A percentile compares a stretch with the other conserved stretches of the same genome.
Conservation (phyloP, 495 filamentous ascomycete species). For the Aspergillus wentii region DNA sequence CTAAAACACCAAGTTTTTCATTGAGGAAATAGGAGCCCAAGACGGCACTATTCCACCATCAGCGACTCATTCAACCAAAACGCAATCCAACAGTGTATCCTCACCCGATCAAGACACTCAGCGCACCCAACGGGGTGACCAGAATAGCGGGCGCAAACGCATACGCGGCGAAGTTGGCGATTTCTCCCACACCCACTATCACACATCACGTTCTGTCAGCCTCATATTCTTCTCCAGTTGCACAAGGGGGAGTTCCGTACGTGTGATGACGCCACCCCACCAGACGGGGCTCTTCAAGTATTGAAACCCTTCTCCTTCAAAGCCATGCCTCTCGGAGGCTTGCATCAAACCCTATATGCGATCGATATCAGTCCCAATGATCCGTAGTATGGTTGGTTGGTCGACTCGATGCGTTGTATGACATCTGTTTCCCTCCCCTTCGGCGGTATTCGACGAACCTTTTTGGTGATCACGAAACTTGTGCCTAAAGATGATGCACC, state of each 20-base stretch:
- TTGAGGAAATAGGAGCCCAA: conserved; percentile 90
- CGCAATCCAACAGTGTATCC: conserved; percentile 2
- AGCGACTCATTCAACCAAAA: conserved; percentile 13
- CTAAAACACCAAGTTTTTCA: conserved; percentile 80
- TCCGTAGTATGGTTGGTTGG: conserved; percentile 2
- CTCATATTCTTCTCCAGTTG: neutral
- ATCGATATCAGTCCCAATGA: conserved; percentile 11
- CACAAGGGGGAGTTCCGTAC: conserved; percentile 44
- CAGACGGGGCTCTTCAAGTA: conserved; percentile 90
- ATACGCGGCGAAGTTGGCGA: conserved; percentile 96
- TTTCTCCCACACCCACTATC: conserved; percentile 74
- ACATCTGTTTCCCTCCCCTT: too few relatives aligned
- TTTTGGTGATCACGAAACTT: conserved; percentile 93
- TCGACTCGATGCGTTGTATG: conserved; percentile 8
- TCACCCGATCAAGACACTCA: conserved; percentile 89
- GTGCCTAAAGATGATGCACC: too few relatives aligned
- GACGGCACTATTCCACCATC: conserved; percentile 60
- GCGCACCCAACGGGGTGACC: conserved; percentile 87
- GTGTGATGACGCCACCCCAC: conserved; percentile 89
- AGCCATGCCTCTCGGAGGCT: conserved; percentile 84
- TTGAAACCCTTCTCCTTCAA: conserved; percentile 92
- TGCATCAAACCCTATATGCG: conserved; percentile 73
- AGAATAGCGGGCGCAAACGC: conserved; percentile 97
- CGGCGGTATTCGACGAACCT: too few relatives aligned
- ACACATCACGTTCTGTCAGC: conserved; percentile 16